phyloP scores from a whole-genome alignment of 805 yeast species.

The Wickerhamiella spandovensis region DNA sequence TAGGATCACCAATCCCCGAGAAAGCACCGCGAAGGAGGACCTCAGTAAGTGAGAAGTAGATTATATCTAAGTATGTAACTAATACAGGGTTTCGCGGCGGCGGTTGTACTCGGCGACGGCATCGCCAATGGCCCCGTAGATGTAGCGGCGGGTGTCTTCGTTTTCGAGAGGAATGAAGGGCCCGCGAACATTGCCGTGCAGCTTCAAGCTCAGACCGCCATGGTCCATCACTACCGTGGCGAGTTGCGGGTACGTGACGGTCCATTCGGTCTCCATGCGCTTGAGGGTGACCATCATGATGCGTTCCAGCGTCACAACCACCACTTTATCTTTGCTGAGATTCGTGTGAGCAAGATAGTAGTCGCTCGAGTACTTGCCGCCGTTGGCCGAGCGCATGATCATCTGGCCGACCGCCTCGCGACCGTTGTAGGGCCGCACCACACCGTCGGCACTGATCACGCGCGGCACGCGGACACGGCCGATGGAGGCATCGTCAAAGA shows the following conservation, averaged over 20 bases:
- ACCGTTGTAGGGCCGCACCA: constrained; percentile 60
- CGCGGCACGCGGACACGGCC: constrained; percentile 77
- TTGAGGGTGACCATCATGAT: constrained; percentile 57
- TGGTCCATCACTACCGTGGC: constrained; percentile 61
- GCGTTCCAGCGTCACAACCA: constrained; percentile 58
- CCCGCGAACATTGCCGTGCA: constrained; percentile 42
- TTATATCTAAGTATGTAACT: too few species aligned
- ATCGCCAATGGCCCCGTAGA: constrained; percentile 59
- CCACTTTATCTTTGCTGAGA: constrained; percentile 67
- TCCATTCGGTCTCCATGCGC: constrained; percentile 55
- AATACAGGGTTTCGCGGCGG: constrained; percentile 14
- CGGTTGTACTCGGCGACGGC: constrained; percentile 70
- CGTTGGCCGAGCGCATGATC: constrained; percentile 75
- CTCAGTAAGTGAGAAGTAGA: too few species aligned
- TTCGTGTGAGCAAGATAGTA: constrained; percentile 74
- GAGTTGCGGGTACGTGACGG: constrained; percentile 47
- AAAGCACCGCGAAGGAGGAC: too few species aligned
- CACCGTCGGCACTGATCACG: constrained; percentile 52
- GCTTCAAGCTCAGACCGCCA: constrained; percentile 60
- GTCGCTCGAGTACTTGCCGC: constrained; percentile 63
- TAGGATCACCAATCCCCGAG: too few species aligned
- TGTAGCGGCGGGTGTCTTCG: constrained; percentile 41
- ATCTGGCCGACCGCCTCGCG: constrained; percentile 90
- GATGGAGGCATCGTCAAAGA: constrained; percentile 60
- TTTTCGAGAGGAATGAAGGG: constrained; percentile 76